A percentile compares a stretch with the other conserved stretches of the same genome.
These are phyloP conservation scores for Dothiorella sarmentorum DNA, from an alignment of 2,329 filamentous ascomycete species.

Conservation along the genomic window DNA sequence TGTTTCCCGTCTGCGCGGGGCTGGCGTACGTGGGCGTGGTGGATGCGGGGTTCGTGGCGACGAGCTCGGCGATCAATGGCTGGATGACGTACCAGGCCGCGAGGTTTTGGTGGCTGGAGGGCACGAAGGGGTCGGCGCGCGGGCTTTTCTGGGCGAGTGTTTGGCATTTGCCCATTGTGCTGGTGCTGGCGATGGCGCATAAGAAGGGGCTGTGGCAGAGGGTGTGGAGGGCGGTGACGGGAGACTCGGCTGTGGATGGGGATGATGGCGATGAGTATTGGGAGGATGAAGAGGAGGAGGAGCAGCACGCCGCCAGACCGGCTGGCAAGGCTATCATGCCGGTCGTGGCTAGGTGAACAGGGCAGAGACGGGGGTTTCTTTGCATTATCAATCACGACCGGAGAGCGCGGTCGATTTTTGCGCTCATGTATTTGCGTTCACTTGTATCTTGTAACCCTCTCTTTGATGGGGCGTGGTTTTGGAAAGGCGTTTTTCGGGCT, in stretches of 20 bases:
- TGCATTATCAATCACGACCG: too few relatives aligned
- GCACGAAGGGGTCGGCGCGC: conserved; percentile 74
- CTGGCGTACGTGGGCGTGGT: conserved; percentile 79
- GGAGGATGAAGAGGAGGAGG: conserved; percentile 33
- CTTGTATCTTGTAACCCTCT: too few relatives aligned
- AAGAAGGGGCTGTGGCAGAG: conserved; percentile 91
- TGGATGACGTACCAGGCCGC: conserved; percentile 83
- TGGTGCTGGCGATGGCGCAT: conserved; percentile 85
- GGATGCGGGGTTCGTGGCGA: conserved; percentile 77
- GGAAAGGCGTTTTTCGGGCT: too few relatives aligned
- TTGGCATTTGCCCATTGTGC: conserved; percentile 86
- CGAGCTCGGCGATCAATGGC: conserved; percentile 75
- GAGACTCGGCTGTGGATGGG: conserved; percentile 52
- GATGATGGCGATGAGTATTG: conserved; percentile 55
- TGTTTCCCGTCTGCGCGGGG: conserved; percentile 80
- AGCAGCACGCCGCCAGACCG: background rate
- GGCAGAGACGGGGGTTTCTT: too few relatives aligned
- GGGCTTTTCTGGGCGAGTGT: conserved; percentile 96
- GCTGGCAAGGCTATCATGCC: background rate
- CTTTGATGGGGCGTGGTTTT: too few relatives aligned
- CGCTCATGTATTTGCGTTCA: too few relatives aligned
- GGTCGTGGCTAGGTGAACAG: background rate
- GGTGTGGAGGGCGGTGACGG: conserved; percentile 68
- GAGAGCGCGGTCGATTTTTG: too few relatives aligned
- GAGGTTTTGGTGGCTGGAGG: conserved; percentile 74